A percentile compares a stretch with the other conserved stretches of the same genome.
phyloP scores from a whole-genome alignment of 2,329 filamentous ascomycete genomes.

The Fusarium transvaalense region DNA sequence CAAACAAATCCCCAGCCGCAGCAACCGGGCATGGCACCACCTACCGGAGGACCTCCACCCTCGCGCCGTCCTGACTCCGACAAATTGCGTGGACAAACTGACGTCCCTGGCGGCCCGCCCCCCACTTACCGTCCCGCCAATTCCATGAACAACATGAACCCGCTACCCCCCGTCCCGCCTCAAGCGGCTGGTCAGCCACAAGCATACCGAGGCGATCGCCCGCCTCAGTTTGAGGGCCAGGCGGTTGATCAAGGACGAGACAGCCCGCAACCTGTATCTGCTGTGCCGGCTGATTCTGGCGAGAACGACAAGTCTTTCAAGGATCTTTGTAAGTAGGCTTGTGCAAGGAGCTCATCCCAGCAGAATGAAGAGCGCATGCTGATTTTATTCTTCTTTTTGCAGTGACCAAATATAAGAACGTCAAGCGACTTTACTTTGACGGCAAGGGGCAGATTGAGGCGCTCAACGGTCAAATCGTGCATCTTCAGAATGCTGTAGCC shows the following conservation, averaged over 20 bases:
- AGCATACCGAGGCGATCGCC: conserved; percentile 57
- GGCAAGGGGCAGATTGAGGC: conserved; percentile 92
- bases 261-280: conserved; percentile 66
- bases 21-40: conserved; percentile 62
- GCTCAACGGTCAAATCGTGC: conserved; percentile 88
- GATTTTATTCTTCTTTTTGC: conserved; percentile 45
- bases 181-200: conserved; percentile 49
- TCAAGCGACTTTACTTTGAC: conserved; percentile 97
- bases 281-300: conserved; percentile 51
- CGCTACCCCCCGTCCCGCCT: conserved; percentile 57
- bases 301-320: conserved; percentile 69
- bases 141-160: conserved; percentile 58
- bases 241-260: conserved; percentile 64
- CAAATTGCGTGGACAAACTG: conserved; percentile 59
- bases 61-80: conserved; percentile 65
- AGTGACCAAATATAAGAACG: conserved; percentile 98
- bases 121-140: conserved; percentile 67
- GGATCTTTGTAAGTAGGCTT: conserved; percentile 63
- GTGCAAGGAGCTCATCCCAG: not conserved
- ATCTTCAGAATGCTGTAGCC: conserved; percentile 96
- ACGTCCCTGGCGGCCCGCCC: conserved; percentile 61
- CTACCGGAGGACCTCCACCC: conserved; percentile 58
- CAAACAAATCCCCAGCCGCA: conserved; percentile 46
- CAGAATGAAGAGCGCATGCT: conserved; percentile 9
- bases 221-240: conserved; percentile 60